These are phyloP conservation scores for Tephrocybe sp. DNA, from an alignment of 768 basidiomycete species.

Conservation along the genomic window DNA sequence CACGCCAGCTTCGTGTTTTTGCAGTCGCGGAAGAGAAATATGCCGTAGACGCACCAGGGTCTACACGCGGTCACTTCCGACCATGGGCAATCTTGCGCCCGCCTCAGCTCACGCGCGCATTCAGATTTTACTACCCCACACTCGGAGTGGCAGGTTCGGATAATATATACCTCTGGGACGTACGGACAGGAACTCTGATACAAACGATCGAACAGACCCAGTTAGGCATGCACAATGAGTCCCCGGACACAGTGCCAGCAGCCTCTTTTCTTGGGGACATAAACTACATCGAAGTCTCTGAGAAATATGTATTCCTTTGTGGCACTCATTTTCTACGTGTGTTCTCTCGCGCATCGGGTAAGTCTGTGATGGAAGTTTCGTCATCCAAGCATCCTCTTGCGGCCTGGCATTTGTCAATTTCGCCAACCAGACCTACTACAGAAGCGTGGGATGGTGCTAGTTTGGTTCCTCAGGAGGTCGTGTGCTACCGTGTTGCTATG, in stretches of 20 bases:
- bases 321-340: conserved; percentile 45
- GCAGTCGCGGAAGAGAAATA: background rate
- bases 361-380: conserved; percentile 40
- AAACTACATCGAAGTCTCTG: conserved; percentile 65
- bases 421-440: conserved; percentile 6
- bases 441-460: background rate
- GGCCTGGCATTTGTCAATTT: conserved; percentile 30
- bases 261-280: conserved; percentile 33
- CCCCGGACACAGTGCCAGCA: background rate
- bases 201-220: conserved; percentile 47
- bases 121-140: conserved; percentile 66
- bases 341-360: conserved; percentile 47
- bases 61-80: conserved; percentile 48
- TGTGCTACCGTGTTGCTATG: background rate
- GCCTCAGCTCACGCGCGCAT: conserved; percentile 48
- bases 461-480: conserved; percentile 8
- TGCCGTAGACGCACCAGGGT: background rate
- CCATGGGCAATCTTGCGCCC: conserved; percentile 58
- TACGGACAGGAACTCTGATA: conserved; percentile 45
- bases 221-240: background rate
- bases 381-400: conserved; percentile 32
- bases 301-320: conserved; percentile 58
- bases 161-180: conserved; percentile 60
- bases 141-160: conserved; percentile 46
- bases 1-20: conserved; percentile 2